Evolutionary conservation across 345 rosid genomes (phyloP), one percentile per base, ranked within the genome.

Genomic region (Syzygium jambos): DNA sequence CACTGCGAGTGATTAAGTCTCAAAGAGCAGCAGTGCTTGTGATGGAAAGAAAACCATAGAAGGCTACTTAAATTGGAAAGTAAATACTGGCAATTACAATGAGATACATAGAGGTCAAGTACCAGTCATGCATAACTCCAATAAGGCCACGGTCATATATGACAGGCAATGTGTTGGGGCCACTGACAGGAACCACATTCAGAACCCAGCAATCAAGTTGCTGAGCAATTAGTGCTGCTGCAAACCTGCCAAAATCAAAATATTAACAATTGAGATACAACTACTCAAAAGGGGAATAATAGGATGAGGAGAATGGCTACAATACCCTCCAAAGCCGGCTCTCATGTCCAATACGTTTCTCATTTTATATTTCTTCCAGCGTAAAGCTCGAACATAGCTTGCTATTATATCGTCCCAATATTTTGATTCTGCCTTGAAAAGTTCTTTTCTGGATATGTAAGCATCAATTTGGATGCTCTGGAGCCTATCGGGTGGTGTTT

Each of bases 261-360:
- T 49, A 41, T 53, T n/a, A 17, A 55, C 6, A 55, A 29, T 46
- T 16, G 85, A 30, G 73, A 51, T 49, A 87, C 52, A 49, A 86
- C 89, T 87, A 51, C 87, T 87, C 86, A 63, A 73, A 82, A 86
- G 80, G 65, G 53, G 57, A 82, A 84, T 84, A 34, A 53, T 54
- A 29, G 51, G 84, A 30, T 85, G 9, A 16, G 88, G 85, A 82
- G 52, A 86, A 89, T 86, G 84, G 85, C 90, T 52, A 87, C 5
- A 8, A 43, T 95, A 96, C 99, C 99, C 99, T 93, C 99, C 99
- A 93, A 91, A 98, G 92, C 97, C 93, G 86, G 99, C 98, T 93
- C 90, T 96, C 99, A 98, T 96, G 93, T 98, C 99, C 94, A 98
- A 46, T n/a, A 98, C 96, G 90, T 98, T 98, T 95, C 99, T 93